Evolutionary conservation across 257 asterid species (phyloP), one percentile per base, ranked within the genome.

Genomic region (Pogostemon cablin): DNA sequence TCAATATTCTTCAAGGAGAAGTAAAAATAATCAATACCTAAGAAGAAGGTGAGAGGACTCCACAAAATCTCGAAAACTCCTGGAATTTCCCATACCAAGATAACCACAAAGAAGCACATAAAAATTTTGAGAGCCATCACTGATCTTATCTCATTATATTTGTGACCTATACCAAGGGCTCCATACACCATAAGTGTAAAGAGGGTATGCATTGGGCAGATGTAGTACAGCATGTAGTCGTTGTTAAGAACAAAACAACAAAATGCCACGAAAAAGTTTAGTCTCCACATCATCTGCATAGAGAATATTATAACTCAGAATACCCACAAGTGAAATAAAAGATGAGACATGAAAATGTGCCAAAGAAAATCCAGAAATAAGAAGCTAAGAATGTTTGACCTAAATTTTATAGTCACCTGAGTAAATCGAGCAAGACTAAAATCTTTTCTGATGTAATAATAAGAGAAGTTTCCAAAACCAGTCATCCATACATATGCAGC

Each of bases 401-500:
- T 35, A 8, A 54, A 59, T 43, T 65, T 55, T 42, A 64, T 37
- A 55, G 43, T 84, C 73, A 90, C 96, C 89, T 87, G 96, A 76
- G 92, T 86, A 86, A 90, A 87, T 75, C 96, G 88, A 75, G 88
- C 87, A 71, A 87, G 67, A 65, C 95, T 86, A 77, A 87, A 90
- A 75, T 90, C 93, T 79, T 90, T 90, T 75, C 87, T 86, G 78
- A 90, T 84, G 75, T 90, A 90, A 78, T 87, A 90, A 69, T 90
- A 90, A 73, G 96, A 90, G 82, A 90, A 90, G 83, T 90, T 90
- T 54, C 95, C 96, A 78, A 90, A 90, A 67, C 96, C 96, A 63
- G 96, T 90, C 95, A 87, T 86, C 96, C 96, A 87, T 50, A 90
- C 95, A 72, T 90, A 90, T 57, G 95, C 96, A 72, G 96, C 96